phyloP scores from a whole-genome alignment of 192 early-diverging fungal genomes.

The Dissophora globulifera region DNA sequence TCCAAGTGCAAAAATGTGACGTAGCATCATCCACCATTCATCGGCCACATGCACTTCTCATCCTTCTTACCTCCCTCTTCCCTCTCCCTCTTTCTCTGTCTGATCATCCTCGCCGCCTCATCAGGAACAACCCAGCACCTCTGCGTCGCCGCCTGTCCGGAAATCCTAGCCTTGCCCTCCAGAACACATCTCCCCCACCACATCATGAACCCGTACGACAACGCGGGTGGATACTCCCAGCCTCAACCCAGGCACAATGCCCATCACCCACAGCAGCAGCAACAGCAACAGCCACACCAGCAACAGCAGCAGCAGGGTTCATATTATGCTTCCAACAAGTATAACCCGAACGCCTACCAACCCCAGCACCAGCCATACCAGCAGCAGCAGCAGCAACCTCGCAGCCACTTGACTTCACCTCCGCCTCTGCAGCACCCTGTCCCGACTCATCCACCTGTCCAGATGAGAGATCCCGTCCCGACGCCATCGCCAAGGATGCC shows the following conservation, averaged over 20 bases:
- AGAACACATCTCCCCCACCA: no score
- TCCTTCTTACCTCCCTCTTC: slow-evolving; percentile 10
- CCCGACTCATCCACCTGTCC: slow-evolving; percentile 68
- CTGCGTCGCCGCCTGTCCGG: no score
- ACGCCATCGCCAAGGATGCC: slow-evolving; percentile 59
- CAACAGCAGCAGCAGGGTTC: slow-evolving; percentile 13
- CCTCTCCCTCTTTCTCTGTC: not conserved
- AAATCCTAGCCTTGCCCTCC: no score
- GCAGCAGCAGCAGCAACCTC: slow-evolving; percentile 28
- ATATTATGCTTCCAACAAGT: slow-evolving; percentile 29
- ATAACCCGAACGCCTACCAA: slow-evolving; percentile 48
- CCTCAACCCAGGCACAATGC: slow-evolving; percentile 45
- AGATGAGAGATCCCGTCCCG: slow-evolving; percentile 57
- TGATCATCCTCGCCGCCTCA: no score
- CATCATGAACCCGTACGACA: slow-evolving; percentile 49
- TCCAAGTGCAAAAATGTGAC: slow-evolving; percentile 2
- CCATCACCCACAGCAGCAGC: slow-evolving; percentile 22
- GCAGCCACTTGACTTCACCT: slow-evolving; percentile 55
- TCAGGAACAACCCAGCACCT: not conserved
- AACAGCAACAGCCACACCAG: slow-evolving; percentile 31
- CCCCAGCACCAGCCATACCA: slow-evolving; percentile 41
- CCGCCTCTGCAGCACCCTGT: slow-evolving; percentile 71
- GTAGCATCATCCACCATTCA: slow-evolving; percentile 5
- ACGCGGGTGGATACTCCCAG: slow-evolving; percentile 34
- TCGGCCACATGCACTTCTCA: not conserved